A percentile compares a stretch with the other conserved stretches of the same genome.
Conservation (phyloP, 352 stramenopile species). For the Phytopythium ostracodes region DNA sequence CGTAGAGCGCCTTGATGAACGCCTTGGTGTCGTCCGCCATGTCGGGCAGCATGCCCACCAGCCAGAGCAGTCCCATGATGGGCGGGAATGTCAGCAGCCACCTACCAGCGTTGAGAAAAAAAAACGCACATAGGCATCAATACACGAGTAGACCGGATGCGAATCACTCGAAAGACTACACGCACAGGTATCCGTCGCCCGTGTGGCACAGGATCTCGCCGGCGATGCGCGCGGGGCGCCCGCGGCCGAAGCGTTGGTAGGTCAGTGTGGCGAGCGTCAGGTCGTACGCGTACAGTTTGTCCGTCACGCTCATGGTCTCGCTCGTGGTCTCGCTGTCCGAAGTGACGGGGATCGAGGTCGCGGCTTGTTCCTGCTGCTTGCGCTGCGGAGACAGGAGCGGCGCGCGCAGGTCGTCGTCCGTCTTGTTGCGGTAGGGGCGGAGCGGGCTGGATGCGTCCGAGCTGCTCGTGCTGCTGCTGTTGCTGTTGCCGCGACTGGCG, state of each 20-base stretch:
- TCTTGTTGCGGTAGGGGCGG: not conserved
- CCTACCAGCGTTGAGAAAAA: slow-evolving; percentile 8
- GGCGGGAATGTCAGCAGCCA: slow-evolving; percentile 41
- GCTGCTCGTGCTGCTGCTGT: not conserved
- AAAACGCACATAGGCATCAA: no score
- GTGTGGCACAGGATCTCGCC: slow-evolving; percentile 80
- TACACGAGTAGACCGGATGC: no score
- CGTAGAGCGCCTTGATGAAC: slow-evolving; percentile 31
- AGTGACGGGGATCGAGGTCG: not conserved
- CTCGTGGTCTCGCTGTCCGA: not conserved
- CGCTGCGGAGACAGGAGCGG: not conserved
- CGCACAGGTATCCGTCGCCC: slow-evolving; percentile 79
- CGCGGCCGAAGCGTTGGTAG: slow-evolving; percentile 61
- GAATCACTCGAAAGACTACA: no score
- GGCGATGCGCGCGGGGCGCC: slow-evolving; percentile 33
- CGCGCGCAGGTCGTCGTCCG: not conserved
- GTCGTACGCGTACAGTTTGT: slow-evolving; percentile 75
- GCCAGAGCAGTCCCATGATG: slow-evolving; percentile 32
- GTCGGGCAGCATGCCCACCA: slow-evolving; percentile 22
- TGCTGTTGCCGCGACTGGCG: not conserved
- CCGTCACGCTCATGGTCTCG: slow-evolving; percentile 42
- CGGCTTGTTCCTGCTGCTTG: not conserved
- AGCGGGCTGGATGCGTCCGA: not conserved
- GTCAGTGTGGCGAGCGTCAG: slow-evolving; percentile 66
- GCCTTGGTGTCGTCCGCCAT: slow-evolving; percentile 31